Percentiles rank a stretch among this genome's conserved stretches.
These are phyloP conservation scores for Lyophyllum atratum DNA, from an alignment of 768 basidiomycete genomes.

Conservation along the genomic window DNA sequence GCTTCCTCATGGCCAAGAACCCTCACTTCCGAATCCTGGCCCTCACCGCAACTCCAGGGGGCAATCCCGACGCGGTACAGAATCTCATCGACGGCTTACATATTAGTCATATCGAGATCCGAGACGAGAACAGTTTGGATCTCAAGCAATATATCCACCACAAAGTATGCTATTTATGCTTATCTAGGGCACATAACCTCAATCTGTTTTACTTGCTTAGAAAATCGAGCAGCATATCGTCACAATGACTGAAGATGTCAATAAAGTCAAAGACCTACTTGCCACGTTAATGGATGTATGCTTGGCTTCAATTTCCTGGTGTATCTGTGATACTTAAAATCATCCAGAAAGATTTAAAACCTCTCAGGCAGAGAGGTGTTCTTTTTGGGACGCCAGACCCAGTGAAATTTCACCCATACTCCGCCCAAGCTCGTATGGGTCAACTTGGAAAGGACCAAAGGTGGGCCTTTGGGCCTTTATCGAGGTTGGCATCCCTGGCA, in stretches of 20 bases:
- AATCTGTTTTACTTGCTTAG: conserved; percentile 35
- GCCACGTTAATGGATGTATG: conserved; percentile 75
- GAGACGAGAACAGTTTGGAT: conserved; percentile 89
- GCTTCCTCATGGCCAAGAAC: conserved; percentile 92
- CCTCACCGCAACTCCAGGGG: conserved; percentile 93
- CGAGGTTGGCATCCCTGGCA: conserved; percentile 59
- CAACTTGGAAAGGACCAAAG: conserved; percentile 38
- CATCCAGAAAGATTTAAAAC: conserved; percentile 34
- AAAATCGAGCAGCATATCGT: conserved; percentile 79
- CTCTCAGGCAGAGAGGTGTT: conserved; percentile 37
- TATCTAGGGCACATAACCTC: background rate
- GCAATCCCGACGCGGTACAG: conserved; percentile 86
- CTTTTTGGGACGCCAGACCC: conserved; percentile 52
- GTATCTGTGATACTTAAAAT: background rate
- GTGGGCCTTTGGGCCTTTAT: conserved; percentile 55
- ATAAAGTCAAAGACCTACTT: conserved; percentile 66
- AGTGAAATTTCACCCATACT: conserved; percentile 66
- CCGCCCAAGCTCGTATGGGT: conserved; percentile 45
- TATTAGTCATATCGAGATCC: conserved; percentile 92
- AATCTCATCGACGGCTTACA: conserved; percentile 89
- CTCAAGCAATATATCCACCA: conserved; percentile 83
- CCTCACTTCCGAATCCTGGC: conserved; percentile 92
- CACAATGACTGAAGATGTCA: conserved; percentile 66
- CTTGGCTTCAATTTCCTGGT: background rate
- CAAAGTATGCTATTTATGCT: conserved; percentile 55